Evolutionary conservation across 1,284 basidiomycete species (phyloP).

Genomic region (Anthracocystis setariae): DNA sequence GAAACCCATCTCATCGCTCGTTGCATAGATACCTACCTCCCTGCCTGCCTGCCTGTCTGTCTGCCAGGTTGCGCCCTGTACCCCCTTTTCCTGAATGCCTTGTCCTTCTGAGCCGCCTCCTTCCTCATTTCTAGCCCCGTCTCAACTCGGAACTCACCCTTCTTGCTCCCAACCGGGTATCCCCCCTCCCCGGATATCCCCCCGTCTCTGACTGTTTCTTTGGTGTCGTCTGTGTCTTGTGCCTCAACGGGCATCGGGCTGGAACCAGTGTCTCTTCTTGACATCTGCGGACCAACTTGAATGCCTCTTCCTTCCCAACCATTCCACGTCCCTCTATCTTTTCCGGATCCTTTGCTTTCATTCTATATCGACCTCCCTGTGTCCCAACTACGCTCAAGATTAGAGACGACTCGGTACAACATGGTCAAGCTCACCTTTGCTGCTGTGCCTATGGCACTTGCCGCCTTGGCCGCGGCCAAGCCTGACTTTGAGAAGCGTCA

Average conservation of each 20-base stretch:
- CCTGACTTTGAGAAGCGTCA: slow-evolving; percentile 40
- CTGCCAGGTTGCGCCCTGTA: background rate
- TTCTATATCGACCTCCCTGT: background rate
- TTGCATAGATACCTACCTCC: too few species aligned
- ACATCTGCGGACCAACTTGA: background rate
- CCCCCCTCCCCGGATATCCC: too few species aligned
- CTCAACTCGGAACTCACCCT: too few species aligned
- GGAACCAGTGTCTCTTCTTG: too few species aligned
- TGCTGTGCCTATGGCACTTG: slow-evolving; percentile 35
- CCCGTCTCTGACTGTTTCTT: too few species aligned
- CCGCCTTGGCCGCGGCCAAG: slow-evolving; percentile 29
- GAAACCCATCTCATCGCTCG: too few species aligned
- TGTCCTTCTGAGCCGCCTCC: background rate
- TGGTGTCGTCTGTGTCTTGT: background rate
- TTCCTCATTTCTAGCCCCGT: background rate
- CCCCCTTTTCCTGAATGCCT: background rate
- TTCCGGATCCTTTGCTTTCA: background rate
- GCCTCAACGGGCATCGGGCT: background rate
- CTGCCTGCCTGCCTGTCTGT: background rate
- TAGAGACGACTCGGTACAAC: slow-evolving; percentile 18
- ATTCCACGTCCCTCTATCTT: background rate
- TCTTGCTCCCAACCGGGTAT: too few species aligned
- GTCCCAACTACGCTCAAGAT: background rate
- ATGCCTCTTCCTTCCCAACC: background rate
- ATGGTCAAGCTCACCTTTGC: slow-evolving; percentile 48